A percentile compares a stretch with the other conserved stretches of the same genome.
phyloP scores from a whole-genome alignment of 169 alveolate species.

The Cytauxzoon felis region DNA sequence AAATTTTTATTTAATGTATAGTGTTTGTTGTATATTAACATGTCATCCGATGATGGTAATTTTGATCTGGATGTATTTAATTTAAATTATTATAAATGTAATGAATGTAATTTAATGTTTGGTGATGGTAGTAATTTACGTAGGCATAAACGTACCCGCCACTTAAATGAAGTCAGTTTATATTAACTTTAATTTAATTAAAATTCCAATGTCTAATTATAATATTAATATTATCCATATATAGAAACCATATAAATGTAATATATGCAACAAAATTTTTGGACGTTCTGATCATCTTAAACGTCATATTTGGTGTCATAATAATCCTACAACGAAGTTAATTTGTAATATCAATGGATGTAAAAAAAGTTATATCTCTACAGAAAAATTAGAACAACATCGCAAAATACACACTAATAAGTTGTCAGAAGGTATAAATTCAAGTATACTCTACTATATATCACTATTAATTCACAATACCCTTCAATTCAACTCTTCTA shows the following conservation, averaged over 20 bases:
- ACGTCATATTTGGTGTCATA: conserved; percentile 61
- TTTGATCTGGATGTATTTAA: neutral
- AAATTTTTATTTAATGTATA: neutral
- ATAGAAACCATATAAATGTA: conserved; percentile 53
- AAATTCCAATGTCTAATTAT: neutral
- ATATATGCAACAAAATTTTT: conserved; percentile 45
- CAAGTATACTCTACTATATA: too few species aligned
- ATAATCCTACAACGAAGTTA: conserved; percentile 1
- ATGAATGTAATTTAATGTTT: conserved; percentile 16
- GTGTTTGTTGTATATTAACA: neutral
- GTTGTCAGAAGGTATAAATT: conserved; percentile 23
- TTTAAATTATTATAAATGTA: conserved; percentile 13
- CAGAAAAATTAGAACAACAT: conserved; percentile 9
- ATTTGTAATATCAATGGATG: conserved; percentile 64
- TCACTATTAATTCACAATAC: neutral
- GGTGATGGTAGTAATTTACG: conserved; percentile 31
- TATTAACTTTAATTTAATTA: neutral
- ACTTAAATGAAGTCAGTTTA: conserved; percentile 18
- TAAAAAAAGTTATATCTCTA: neutral
- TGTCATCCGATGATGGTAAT: neutral
- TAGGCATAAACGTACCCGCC: conserved; percentile 22
- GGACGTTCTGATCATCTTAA: conserved; percentile 69
- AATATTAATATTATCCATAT: too few species aligned
- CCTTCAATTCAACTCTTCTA: neutral
- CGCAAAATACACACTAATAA: conserved; percentile 22